Conservation (phyloP, 129 eudicot species). For the Flaveria ramosissima region DNA sequence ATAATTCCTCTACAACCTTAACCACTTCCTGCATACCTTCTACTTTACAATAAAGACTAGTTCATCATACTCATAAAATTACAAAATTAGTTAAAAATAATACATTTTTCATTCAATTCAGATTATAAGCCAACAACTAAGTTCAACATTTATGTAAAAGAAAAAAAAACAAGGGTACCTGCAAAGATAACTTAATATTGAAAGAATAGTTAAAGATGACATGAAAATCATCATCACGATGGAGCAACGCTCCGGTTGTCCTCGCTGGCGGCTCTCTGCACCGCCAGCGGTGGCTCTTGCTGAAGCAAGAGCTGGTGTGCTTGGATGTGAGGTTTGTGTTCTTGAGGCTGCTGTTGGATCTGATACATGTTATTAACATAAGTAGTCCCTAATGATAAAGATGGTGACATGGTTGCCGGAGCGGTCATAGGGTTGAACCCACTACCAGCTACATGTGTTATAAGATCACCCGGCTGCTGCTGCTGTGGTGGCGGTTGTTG, state of each 20-base stretch:
- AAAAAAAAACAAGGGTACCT: not conserved
- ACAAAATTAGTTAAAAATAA: not conserved
- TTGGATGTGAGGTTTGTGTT: slow-evolving; percentile 23
- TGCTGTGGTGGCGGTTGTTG: slow-evolving; percentile 14
- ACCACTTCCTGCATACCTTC: not conserved
- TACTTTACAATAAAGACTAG: not conserved
- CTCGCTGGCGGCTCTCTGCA: slow-evolving; percentile 11
- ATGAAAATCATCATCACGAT: slow-evolving; percentile 25
- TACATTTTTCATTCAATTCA: not conserved
- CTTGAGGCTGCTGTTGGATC: slow-evolving; percentile 38
- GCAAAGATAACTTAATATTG: slow-evolving; percentile 3
- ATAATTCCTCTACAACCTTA: slow-evolving; percentile 1
- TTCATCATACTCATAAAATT: not conserved
- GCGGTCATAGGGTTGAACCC: slow-evolving; percentile 25
- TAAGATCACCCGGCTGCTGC: slow-evolving; percentile 12
- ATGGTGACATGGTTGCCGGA: slow-evolving; percentile 35
- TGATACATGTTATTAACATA: slow-evolving; percentile 37
- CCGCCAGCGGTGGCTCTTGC: slow-evolving; percentile 13
- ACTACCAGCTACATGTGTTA: slow-evolving; percentile 16
- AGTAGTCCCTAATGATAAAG: slow-evolving; percentile 44
- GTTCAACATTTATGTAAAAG: slow-evolving; percentile 15
- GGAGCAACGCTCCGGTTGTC: slow-evolving; percentile 32
- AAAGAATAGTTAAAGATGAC: slow-evolving; percentile 21
- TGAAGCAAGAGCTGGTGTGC: slow-evolving; percentile 21
- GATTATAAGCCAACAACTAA: not conserved